These are phyloP conservation scores for Haematococcus sp. DNA, from an alignment of 139 green algal species.

Conservation along the genomic window DNA sequence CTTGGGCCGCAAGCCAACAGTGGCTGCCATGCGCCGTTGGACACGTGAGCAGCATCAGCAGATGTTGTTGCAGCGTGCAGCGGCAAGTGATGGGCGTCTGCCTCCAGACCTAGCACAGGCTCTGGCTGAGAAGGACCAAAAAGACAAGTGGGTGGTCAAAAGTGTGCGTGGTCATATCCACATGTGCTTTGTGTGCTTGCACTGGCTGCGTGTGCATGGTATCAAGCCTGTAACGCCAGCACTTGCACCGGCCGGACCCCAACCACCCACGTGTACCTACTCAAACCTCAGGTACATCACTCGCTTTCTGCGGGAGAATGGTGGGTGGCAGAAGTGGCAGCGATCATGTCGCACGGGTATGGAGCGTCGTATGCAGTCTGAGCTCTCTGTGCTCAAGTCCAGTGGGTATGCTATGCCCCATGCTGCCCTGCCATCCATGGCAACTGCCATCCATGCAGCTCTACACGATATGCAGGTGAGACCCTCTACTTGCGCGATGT, in stretches of 20 bases:
- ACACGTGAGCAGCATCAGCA: conserved; percentile 26
- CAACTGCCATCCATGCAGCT: background rate
- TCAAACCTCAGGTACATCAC: conserved; percentile 33
- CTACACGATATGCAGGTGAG: background rate
- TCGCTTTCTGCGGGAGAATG: conserved; percentile 32
- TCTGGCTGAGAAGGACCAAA: conserved; percentile 8
- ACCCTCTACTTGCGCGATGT: no score
- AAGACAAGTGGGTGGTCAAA: background rate
- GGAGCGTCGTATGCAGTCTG: no score
- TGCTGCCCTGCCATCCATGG: background rate
- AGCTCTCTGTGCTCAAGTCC: no score
- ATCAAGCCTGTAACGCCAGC: no score
- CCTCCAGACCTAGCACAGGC: background rate
- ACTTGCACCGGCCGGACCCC: no score
- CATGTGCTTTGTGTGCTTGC: no score
- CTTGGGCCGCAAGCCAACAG: conserved; percentile 11
- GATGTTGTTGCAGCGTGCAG: conserved; percentile 6
- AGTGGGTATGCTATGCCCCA: no score
- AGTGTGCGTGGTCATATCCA: no score
- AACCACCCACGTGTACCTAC: background rate
- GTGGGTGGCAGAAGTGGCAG: conserved; percentile 42
- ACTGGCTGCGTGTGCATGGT: no score
- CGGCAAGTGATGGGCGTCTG: background rate
- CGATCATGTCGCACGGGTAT: conserved; percentile 3
- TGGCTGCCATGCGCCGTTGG: conserved; percentile 21